Evolutionary conservation across 495 filamentous ascomycete genomes (phyloP).

Genomic region (Podospora tetraspora): DNA sequence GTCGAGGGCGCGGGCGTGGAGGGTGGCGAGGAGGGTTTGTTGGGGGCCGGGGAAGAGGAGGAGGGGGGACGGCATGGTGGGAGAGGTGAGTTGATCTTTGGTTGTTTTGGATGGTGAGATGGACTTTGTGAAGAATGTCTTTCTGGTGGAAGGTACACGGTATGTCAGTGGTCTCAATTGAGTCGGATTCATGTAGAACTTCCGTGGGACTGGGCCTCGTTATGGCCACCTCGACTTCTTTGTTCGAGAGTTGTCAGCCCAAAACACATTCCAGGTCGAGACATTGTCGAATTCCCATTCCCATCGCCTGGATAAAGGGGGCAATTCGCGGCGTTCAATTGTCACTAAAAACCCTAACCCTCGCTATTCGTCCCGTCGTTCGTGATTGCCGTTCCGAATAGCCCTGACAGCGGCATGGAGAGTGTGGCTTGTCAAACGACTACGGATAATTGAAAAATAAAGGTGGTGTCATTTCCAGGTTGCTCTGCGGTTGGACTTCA

Average conservation of each 20-base stretch:
- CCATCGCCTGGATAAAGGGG: not conserved
- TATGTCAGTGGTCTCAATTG: not conserved
- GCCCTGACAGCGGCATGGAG: not conserved
- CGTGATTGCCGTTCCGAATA: not conserved
- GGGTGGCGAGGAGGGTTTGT: not conserved
- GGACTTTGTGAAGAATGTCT: too few relatives aligned
- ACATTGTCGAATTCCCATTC: not conserved
- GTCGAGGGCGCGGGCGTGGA: not conserved
- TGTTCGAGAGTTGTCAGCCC: not conserved
- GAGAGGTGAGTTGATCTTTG: too few relatives aligned
- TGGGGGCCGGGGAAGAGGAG: not conserved
- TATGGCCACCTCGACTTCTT: not conserved
- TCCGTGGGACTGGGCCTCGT: too few relatives aligned
- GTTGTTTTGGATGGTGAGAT: too few relatives aligned
- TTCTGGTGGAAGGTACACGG: too few relatives aligned
- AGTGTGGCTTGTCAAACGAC: not conserved
- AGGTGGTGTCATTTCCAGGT: not conserved
- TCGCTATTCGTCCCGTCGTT: not conserved
- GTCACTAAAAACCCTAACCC: not conserved
- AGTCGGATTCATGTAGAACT: not conserved
- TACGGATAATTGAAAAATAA: not conserved
- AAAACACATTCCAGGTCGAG: not conserved
- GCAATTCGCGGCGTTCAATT: not conserved
- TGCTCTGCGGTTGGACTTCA: not conserved
- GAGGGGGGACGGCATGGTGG: too few relatives aligned